Evolutionary conservation across 2,329 filamentous ascomycete genomes (phyloP).

Genomic region (Niveomyces coronatus): DNA sequence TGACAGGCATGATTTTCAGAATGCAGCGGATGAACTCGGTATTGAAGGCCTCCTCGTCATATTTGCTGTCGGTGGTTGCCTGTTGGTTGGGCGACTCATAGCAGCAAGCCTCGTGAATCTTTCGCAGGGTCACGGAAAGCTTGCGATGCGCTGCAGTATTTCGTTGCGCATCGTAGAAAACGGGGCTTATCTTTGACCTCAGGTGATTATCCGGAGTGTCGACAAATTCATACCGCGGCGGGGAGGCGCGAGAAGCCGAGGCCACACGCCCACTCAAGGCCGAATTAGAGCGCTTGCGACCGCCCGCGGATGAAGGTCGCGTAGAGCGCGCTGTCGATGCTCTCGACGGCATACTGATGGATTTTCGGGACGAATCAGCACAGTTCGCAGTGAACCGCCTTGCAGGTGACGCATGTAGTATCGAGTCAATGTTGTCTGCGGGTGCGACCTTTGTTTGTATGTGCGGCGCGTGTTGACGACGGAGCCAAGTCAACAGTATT

Average conservation of each 20-base stretch:
- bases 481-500: constrained; percentile 25
- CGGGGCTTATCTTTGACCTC: constrained; percentile 60
- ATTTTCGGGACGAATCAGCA: background rate
- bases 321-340: constrained; percentile 33
- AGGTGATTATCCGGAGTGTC: constrained; percentile 63
- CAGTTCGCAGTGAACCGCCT: background rate
- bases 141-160: constrained; percentile 87
- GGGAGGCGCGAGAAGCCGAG: constrained; percentile 36
- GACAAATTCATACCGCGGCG: constrained; percentile 60
- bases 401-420: constrained; percentile 3
- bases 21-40: constrained; percentile 75
- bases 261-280: constrained; percentile 32
- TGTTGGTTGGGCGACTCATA: constrained; percentile 48
- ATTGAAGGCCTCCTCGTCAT: constrained; percentile 82
- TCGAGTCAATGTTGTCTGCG: background rate
- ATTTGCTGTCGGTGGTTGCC: constrained; percentile 49
- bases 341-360: constrained; percentile 38
- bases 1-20: constrained; percentile 71
- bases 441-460: constrained; percentile 11
- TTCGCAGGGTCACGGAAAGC: constrained; percentile 74
- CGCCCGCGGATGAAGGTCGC: constrained; percentile 32
- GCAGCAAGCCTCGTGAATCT: constrained; percentile 79
- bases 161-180: constrained; percentile 76
- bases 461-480: constrained; percentile 7
- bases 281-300: constrained; percentile 29